phyloP scores from a whole-genome alignment of 2,329 filamentous ascomycete species.

The Cercospora beticola region DNA sequence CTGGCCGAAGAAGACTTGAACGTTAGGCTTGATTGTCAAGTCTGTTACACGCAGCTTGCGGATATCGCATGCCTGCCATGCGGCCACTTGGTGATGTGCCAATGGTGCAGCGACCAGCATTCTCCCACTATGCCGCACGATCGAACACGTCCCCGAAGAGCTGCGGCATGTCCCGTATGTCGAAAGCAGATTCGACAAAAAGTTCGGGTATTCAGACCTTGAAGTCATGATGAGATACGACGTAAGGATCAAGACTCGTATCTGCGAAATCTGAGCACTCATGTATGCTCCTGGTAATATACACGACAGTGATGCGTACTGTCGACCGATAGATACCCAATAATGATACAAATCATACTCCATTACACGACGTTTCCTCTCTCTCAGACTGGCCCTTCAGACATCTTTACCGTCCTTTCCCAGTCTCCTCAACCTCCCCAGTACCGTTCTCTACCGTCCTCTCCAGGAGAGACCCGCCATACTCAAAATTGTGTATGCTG shows the following conservation, averaged over 20 bases:
- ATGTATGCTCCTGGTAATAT: background rate
- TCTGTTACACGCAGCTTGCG: slow-evolving; percentile 55
- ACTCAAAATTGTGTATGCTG: slow-evolving; percentile 3
- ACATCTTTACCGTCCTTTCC: background rate
- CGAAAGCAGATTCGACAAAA: slow-evolving; percentile 49
- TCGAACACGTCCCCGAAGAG: slow-evolving; percentile 40
- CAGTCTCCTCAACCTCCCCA: background rate
- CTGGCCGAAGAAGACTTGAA: slow-evolving; percentile 52
- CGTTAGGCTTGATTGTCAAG: slow-evolving; percentile 52
- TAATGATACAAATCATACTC: background rate
- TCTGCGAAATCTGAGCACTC: background rate
- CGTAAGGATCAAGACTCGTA: background rate
- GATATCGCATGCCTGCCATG: slow-evolving; percentile 55
- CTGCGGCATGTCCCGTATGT: slow-evolving; percentile 49
- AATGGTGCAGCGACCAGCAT: slow-evolving; percentile 55
- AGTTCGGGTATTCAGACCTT: slow-evolving; percentile 37
- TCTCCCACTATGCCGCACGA: slow-evolving; percentile 47
- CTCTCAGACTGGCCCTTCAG: too few species aligned
- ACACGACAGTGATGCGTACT: background rate
- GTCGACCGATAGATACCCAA: background rate
- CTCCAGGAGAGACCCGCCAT: background rate
- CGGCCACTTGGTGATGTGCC: slow-evolving; percentile 56
- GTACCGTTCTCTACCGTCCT: background rate
- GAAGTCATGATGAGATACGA: background rate
- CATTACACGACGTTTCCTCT: background rate